Conservation (phyloP, 2,329 filamentous ascomycete species). For the Aspergillus ochraceoroseus region DNA sequence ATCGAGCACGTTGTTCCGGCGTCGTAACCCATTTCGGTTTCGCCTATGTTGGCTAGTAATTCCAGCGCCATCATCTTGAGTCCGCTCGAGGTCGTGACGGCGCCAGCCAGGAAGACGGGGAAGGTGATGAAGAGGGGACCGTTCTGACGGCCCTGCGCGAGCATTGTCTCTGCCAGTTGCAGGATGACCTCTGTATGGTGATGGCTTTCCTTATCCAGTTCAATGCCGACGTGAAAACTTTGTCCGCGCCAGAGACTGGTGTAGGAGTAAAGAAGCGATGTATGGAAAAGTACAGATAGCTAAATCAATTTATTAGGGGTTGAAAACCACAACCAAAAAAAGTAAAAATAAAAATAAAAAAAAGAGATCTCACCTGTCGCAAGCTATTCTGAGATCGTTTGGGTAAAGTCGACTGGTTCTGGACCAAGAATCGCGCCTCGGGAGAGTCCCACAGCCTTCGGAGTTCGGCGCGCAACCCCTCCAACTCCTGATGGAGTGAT, state of each 20-base stretch:
- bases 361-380: constrained; percentile 40
- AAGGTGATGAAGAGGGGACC: constrained; percentile 49
- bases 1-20: constrained; percentile 44
- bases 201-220: constrained; percentile 42
- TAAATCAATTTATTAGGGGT: too few species aligned
- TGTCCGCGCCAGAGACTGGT: constrained; percentile 52
- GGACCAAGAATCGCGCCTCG: constrained; percentile 33
- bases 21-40: constrained; percentile 48
- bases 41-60: constrained; percentile 48
- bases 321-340: neutral
- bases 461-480: constrained; percentile 36
- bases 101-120: constrained; percentile 52
- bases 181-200: constrained; percentile 46
- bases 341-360: neutral
- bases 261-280: constrained; percentile 50
- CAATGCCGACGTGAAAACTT: constrained; percentile 37
- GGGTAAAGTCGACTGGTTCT: constrained; percentile 37
- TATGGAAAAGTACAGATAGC: constrained; percentile 46
- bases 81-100: constrained; percentile 38
- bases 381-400: constrained; percentile 37
- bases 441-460: constrained; percentile 38
- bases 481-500: constrained; percentile 32
- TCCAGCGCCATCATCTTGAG: constrained; percentile 48
- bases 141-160: constrained; percentile 37
- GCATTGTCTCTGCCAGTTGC: constrained; percentile 38